Percentiles rank a stretch among this genome's conserved stretches.
Evolutionary conservation across 176 grass and related monocot species (phyloP).

Genomic region (Phoenix dactylifera): DNA sequence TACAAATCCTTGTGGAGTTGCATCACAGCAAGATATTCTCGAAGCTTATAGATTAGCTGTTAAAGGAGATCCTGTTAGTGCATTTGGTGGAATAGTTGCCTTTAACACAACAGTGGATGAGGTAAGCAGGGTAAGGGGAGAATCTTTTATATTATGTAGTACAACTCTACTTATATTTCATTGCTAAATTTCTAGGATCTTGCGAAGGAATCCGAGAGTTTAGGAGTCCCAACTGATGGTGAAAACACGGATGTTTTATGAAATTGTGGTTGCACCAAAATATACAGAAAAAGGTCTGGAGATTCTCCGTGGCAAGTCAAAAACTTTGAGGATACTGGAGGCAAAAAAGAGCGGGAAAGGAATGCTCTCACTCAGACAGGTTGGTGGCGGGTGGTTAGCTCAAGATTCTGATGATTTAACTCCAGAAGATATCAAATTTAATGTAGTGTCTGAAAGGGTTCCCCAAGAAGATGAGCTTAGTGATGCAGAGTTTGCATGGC

Average conservation of each 20-base stretch:
- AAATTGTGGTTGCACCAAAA: slow-evolving; percentile 72
- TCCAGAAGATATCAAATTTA: slow-evolving; percentile 65
- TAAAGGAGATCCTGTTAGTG: slow-evolving; percentile 77
- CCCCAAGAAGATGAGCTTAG: slow-evolving; percentile 31
- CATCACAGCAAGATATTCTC: slow-evolving; percentile 53
- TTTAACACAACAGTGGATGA: slow-evolving; percentile 75
- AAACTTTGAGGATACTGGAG: slow-evolving; percentile 76
- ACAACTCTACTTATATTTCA: slow-evolving; percentile 1
- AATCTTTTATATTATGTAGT: neutral
- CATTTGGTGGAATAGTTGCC: slow-evolving; percentile 87
- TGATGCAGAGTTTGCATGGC: slow-evolving; percentile 79
- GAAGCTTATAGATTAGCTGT: slow-evolving; percentile 92
- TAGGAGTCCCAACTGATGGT: slow-evolving; percentile 60
- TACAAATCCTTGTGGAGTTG: slow-evolving; percentile 88
- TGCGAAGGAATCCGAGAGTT: slow-evolving; percentile 87
- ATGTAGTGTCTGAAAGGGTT: slow-evolving; percentile 26
- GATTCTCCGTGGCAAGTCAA: slow-evolving; percentile 77
- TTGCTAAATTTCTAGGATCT: slow-evolving; percentile 40
- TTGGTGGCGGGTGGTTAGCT: slow-evolving; percentile 66
- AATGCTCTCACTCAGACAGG: slow-evolving; percentile 65
- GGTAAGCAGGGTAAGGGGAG: slow-evolving; percentile 16
- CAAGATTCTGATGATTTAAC: slow-evolving; percentile 68
- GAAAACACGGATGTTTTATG: slow-evolving; percentile 84
- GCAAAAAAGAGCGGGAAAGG: slow-evolving; percentile 61
- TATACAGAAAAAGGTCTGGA: slow-evolving; percentile 81